Conservation (phyloP, 2,329 filamentous ascomycete species). For the Penicillium thymicola region DNA sequence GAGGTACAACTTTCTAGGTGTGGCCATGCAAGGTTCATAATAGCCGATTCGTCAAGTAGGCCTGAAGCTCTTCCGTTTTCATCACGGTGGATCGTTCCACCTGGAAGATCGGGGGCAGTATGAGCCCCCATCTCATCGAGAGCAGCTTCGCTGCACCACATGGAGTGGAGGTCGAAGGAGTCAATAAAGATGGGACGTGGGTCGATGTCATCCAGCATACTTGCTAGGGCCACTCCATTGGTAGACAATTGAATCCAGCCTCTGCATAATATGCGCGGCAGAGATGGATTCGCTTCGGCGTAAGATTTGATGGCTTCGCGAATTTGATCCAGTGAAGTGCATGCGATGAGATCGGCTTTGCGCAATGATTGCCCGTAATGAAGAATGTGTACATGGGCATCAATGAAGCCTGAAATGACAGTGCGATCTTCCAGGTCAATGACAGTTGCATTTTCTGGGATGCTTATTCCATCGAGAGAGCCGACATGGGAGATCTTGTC, state of each 20-base stretch:
- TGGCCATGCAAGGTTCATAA: conserved; percentile 47
- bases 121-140: conserved; percentile 45
- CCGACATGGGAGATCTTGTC: conserved; percentile 46
- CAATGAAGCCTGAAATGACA: conserved; percentile 49
- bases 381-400: conserved; percentile 51
- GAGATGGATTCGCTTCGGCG: conserved; percentile 39
- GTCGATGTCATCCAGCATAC: conserved; percentile 50
- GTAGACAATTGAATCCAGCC: conserved; percentile 53
- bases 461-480: conserved; percentile 23
- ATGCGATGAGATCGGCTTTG: conserved; percentile 45
- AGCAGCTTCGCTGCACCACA: conserved; percentile 50
- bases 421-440: conserved; percentile 38
- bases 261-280: conserved; percentile 44
- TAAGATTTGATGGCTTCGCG: conserved; percentile 41
- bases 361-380: conserved; percentile 49
- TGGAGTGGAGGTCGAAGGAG: conserved; percentile 50
- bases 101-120: conserved; percentile 42
- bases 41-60: conserved; percentile 47
- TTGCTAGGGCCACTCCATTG: conserved; percentile 43
- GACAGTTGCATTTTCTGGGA: conserved; percentile 21
- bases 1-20: conserved; percentile 44
- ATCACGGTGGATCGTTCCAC: conserved; percentile 49
- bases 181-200: conserved; percentile 50
- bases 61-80: conserved; percentile 44
- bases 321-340: conserved; percentile 45